These are phyloP conservation scores for Annona squamosa DNA, from an alignment of 164 flowering plant species.

Conservation along the genomic window DNA sequence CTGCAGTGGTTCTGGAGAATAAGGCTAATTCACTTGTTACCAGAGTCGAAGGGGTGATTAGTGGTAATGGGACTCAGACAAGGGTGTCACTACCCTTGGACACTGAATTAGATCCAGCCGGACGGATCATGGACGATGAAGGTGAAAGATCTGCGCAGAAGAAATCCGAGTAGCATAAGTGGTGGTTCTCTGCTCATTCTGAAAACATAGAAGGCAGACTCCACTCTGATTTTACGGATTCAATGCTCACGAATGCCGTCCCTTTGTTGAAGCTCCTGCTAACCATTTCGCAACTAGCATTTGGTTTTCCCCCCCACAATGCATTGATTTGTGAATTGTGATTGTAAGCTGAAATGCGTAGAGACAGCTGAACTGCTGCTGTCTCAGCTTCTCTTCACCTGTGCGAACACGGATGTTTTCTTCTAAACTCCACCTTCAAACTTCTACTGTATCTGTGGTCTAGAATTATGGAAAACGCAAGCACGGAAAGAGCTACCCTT, in stretches of 20 bases:
- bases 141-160: constrained; percentile 1
- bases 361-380: not conserved
- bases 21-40: constrained; percentile 4
- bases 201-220: not conserved
- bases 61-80: constrained; percentile 7
- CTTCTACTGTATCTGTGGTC: too few relatives aligned
- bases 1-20: constrained; percentile 7
- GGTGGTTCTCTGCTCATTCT: not conserved
- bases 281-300: not conserved
- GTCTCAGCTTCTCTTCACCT: not conserved
- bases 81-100: not conserved
- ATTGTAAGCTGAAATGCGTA: not conserved
- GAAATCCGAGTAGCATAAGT: constrained; percentile 3
- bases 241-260: not conserved
- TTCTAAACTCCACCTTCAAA: not conserved
- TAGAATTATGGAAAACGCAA: too few relatives aligned
- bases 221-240: not conserved
- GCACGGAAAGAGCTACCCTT: too few relatives aligned
- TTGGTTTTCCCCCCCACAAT: not conserved
- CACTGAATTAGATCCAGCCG: not conserved
- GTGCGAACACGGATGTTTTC: not conserved
- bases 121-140: not conserved
- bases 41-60: constrained; percentile 8
- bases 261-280: not conserved
- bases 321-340: not conserved